Conservation (phyloP, 352 stramenopile genomes). For the Phytopythium litorale region DNA sequence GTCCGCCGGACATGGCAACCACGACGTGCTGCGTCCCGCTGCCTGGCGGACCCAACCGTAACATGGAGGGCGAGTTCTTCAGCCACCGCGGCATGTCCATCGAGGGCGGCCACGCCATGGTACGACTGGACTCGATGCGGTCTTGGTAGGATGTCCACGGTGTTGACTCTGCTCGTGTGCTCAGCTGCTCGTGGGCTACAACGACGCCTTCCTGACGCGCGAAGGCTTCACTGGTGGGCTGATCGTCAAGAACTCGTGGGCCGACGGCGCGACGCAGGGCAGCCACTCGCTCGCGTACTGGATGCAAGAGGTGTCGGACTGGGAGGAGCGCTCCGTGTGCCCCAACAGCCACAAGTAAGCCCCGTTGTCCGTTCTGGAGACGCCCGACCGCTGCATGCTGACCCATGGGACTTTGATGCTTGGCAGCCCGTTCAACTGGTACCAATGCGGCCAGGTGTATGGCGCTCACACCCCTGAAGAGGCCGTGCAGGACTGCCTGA, state of each 20-base stretch:
- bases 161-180: background rate
- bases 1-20: slow-evolving; percentile 65
- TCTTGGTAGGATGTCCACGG: background rate
- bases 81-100: slow-evolving; percentile 77
- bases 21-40: slow-evolving; percentile 79
- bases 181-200: slow-evolving; percentile 76
- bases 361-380: slow-evolving; percentile 2
- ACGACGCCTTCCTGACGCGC: slow-evolving; percentile 68
- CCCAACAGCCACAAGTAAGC: slow-evolving; percentile 77
- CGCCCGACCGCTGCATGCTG: background rate
- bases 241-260: slow-evolving; percentile 79
- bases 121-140: slow-evolving; percentile 15
- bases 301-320: slow-evolving; percentile 82
- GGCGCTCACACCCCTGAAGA: slow-evolving; percentile 30
- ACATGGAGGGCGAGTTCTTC: slow-evolving; percentile 86
- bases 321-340: slow-evolving; percentile 73
- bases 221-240: slow-evolving; percentile 71
- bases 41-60: slow-evolving; percentile 62
- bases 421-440: slow-evolving; percentile 75
- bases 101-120: slow-evolving; percentile 76
- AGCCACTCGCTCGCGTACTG: slow-evolving; percentile 77
- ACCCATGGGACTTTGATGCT: slow-evolving; percentile 4
- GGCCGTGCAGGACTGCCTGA: slow-evolving; percentile 50
- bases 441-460: slow-evolving; percentile 61
- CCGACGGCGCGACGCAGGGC: slow-evolving; percentile 54